Percentiles rank a stretch among this genome's conserved stretches.
Evolutionary conservation across 2,329 filamentous ascomycete species (phyloP).

Genomic region (Fusarium duplospermum): DNA sequence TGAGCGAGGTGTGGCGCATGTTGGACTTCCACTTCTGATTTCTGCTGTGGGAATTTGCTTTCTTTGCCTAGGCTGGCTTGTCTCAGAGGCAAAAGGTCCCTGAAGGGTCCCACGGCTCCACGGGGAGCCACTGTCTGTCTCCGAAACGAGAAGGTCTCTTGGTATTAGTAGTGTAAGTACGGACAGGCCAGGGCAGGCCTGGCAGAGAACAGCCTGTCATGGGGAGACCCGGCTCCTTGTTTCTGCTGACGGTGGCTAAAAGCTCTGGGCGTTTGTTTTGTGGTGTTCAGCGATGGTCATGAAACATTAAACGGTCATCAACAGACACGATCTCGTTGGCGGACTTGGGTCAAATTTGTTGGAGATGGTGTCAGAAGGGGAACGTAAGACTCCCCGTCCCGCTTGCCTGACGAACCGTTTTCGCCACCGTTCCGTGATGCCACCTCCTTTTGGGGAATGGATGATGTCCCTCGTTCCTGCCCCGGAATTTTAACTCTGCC

Average conservation of each 20-base stretch:
- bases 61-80: conserved; percentile 4
- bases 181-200: background rate
- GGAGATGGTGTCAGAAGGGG: conserved; percentile 21
- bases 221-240: background rate
- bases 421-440: conserved; percentile 35
- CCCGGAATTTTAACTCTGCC: conserved; percentile 36
- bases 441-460: background rate
- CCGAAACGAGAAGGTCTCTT: conserved; percentile 19
- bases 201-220: background rate
- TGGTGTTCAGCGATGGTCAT: conserved; percentile 7
- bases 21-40: conserved; percentile 23
- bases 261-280: background rate
- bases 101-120: conserved; percentile 17
- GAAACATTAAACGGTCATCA: conserved; percentile 11
- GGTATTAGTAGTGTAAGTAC: conserved; percentile 4
- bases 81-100: conserved; percentile 20
- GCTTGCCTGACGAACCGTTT: conserved; percentile 25
- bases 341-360: background rate
- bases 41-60: conserved; percentile 18
- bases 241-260: background rate
- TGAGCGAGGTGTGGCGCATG: conserved; percentile 26
- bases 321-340: background rate
- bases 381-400: conserved; percentile 38
- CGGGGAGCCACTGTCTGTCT: conserved; percentile 20
- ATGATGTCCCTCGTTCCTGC: conserved; percentile 13